Conservation (phyloP, 2,329 filamentous ascomycete genomes). For the Neonectria coccinea region DNA sequence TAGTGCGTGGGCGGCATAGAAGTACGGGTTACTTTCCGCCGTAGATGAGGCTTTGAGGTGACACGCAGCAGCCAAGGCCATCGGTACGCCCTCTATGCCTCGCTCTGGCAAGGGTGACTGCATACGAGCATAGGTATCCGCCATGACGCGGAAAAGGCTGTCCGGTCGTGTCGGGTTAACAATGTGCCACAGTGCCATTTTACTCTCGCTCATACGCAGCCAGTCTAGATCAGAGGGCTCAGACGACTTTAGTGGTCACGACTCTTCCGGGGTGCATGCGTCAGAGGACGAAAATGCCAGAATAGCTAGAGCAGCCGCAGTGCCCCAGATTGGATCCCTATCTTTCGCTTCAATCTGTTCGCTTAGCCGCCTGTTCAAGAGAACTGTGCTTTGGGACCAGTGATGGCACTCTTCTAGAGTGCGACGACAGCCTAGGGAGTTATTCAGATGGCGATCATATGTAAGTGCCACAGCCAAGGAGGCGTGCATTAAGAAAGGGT, state of each 20-base stretch:
- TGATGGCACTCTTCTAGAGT: conserved; percentile 57
- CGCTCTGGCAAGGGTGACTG: conserved; percentile 46
- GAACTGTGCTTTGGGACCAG: conserved; percentile 54
- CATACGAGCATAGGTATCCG: conserved; percentile 52
- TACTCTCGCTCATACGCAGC: conserved; percentile 50
- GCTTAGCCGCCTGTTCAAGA: conserved; percentile 54
- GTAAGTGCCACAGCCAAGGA: conserved; percentile 56
- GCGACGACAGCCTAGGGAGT: conserved; percentile 37
- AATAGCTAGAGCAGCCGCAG: conserved; percentile 56
- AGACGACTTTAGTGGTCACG: conserved; percentile 50
- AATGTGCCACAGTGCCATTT: conserved; percentile 53
- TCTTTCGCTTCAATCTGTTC: conserved; percentile 50
- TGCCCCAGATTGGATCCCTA: conserved; percentile 61
- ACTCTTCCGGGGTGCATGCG: conserved; percentile 44
- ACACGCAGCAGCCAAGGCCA: conserved; percentile 42
- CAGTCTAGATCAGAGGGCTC: conserved; percentile 48
- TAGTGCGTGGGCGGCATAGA: conserved; percentile 52
- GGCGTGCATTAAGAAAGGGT: conserved; percentile 61
- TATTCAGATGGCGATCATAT: conserved; percentile 53
- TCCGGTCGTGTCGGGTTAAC: conserved; percentile 51
- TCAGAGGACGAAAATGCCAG: conserved; percentile 56
- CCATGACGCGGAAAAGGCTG: conserved; percentile 52
- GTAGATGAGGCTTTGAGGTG: conserved; percentile 48
- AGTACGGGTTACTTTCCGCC: conserved; percentile 52
- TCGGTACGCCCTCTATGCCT: conserved; percentile 45